These are phyloP conservation scores for Mycena maculata DNA, from an alignment of 768 basidiomycete genomes.

Conservation along the genomic window DNA sequence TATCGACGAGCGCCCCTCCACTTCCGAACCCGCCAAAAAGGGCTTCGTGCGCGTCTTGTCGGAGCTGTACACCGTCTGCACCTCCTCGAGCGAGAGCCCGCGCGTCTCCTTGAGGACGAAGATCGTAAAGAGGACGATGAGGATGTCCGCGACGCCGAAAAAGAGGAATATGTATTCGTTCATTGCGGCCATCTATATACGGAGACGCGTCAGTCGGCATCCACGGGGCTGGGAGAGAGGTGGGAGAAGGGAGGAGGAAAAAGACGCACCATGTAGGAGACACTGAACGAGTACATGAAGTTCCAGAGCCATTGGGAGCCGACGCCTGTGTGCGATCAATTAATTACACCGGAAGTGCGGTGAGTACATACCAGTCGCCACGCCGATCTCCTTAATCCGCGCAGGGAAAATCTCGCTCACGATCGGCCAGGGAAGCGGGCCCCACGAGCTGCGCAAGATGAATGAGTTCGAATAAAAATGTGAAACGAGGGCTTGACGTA, in stretches of 20 bases:
- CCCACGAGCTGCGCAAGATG: conserved; percentile 18
- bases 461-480: no score
- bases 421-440: conserved; percentile 20
- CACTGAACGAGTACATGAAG: conserved; percentile 25
- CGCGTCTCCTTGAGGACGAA: conserved; percentile 21
- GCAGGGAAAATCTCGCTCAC: conserved; percentile 20
- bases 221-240: neutral
- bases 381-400: conserved; percentile 15
- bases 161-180: conserved; percentile 21
- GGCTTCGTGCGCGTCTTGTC: neutral
- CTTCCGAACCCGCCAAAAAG: no score
- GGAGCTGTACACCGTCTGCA: conserved; percentile 12
- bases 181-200: conserved; percentile 22
- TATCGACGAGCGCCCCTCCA: no score
- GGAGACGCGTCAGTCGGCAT: neutral
- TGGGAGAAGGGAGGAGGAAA: neutral
- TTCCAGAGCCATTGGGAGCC: conserved; percentile 22
- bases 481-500: neutral
- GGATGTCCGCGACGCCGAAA: conserved; percentile 18
- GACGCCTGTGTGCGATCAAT: neutral
- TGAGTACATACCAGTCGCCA: conserved; percentile 14
- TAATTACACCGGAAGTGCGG: no score
- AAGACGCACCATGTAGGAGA: conserved; percentile 18
- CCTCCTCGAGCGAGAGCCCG: conserved; percentile 18
- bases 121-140: conserved; percentile 20